Evolutionary conservation across 129 eudicot genomes (phyloP).

Genomic region (Flaveria trinervia): DNA sequence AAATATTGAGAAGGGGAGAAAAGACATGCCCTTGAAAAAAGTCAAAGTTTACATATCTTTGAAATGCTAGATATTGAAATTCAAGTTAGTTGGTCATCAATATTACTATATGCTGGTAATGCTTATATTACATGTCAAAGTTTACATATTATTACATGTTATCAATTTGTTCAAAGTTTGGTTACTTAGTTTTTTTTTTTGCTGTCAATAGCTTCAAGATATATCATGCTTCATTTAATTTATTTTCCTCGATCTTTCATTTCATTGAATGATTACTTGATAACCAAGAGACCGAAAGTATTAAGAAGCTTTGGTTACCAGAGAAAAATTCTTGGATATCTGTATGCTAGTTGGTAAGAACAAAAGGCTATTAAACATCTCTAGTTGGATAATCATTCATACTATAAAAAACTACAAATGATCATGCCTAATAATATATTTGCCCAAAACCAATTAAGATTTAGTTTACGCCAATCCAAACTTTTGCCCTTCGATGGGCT

Average conservation of each 20-base stretch:
- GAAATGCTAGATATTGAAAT: neutral
- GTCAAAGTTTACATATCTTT: slow-evolving; percentile 31
- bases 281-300: neutral
- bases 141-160: too few species aligned
- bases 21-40: slow-evolving; percentile 40
- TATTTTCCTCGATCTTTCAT: neutral
- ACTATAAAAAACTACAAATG: neutral
- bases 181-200: neutral
- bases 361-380: neutral
- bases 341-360: neutral
- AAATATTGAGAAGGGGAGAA: slow-evolving; percentile 31
- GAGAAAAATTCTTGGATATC: neutral
- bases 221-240: neutral
- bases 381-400: neutral
- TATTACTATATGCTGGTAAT: slow-evolving; percentile 7
- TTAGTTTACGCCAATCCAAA: neutral
- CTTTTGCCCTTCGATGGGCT: neutral
- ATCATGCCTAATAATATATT: neutral
- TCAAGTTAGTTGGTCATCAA: slow-evolving; percentile 27
- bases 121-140: neutral
- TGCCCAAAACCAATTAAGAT: neutral
- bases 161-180: neutral
- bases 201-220: neutral
- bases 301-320: neutral
- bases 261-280: neutral